Evolutionary conservation across 306 rosid species (phyloP).

Genomic region (Inga laurina): DNA sequence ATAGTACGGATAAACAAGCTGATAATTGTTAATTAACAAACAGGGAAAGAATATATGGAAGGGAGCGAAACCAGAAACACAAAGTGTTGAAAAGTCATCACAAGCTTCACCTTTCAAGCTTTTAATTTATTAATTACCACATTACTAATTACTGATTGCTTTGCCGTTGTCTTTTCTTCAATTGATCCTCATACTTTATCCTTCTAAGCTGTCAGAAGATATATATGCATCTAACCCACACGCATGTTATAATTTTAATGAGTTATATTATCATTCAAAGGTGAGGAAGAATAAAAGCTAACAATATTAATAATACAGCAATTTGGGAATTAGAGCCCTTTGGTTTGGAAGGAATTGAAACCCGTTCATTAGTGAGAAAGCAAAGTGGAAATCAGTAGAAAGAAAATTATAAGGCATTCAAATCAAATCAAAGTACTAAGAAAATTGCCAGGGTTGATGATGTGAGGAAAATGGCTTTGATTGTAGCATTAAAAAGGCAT

Average conservation of each 20-base stretch:
- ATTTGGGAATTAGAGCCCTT: slow-evolving; percentile 5
- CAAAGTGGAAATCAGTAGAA: slow-evolving; percentile 14
- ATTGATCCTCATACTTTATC: background rate
- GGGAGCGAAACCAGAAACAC: background rate
- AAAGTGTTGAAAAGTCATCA: slow-evolving; percentile 18
- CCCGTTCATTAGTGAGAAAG: slow-evolving; percentile 5
- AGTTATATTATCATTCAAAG: background rate
- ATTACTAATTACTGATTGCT: background rate
- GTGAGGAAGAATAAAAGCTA: background rate
- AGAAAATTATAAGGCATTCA: background rate
- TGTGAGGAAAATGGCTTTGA: slow-evolving; percentile 1
- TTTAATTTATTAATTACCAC: background rate
- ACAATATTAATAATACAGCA: background rate
- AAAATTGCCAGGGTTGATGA: slow-evolving; percentile 13
- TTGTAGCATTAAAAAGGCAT: slow-evolving; percentile 20
- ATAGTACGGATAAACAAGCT: background rate
- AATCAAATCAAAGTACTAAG: background rate
- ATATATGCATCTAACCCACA: slow-evolving; percentile 30
- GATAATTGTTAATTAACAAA: background rate
- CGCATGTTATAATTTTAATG: slow-evolving; percentile 15
- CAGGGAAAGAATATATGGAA: background rate
- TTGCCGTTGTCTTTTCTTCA: background rate
- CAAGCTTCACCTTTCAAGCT: slow-evolving; percentile 10
- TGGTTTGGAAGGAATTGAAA: slow-evolving; percentile 35
- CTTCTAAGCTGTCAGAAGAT: slow-evolving; percentile 1